A percentile compares a stretch with the other conserved stretches of the same genome.
These are phyloP conservation scores for Talaromyces pinophilus DNA, from an alignment of 2,329 filamentous ascomycete species.

Conservation along the genomic window DNA sequence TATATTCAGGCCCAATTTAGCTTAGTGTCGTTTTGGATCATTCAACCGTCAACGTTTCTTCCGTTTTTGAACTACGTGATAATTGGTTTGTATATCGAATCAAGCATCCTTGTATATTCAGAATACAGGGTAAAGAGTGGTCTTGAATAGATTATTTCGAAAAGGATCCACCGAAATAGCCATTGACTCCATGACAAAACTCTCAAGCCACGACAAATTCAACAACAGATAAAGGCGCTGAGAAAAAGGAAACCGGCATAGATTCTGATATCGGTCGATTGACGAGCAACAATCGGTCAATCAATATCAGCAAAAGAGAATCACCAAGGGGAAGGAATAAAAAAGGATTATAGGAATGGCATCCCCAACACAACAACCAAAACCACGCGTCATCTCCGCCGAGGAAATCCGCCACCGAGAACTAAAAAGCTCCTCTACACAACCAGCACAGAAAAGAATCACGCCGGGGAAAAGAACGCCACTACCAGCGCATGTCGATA, in stretches of 20 bases:
- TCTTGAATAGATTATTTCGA: neutral
- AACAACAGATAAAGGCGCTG: neutral
- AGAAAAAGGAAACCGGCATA: neutral
- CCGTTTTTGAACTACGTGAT: neutral
- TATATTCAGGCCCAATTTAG: neutral
- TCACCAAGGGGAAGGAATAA: neutral
- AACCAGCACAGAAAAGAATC: neutral
- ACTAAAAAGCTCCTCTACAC: neutral
- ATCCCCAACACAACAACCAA: neutral
- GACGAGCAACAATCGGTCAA: neutral
- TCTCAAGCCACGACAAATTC: neutral
- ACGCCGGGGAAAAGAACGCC: neutral
- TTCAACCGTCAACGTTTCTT: neutral
- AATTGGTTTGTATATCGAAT: neutral
- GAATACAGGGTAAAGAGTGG: neutral
- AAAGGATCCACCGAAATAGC: too few species aligned
- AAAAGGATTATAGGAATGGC: neutral
- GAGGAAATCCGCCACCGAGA: constrained; percentile 13
- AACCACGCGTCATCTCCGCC: constrained; percentile 3
- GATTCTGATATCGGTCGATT: neutral
- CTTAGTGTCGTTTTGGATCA: neutral
- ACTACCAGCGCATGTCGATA: constrained; percentile 29
- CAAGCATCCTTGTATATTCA: neutral
- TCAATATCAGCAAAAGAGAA: neutral
- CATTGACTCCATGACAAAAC: too few species aligned